These are phyloP conservation scores for Pinus taeda DNA, from an alignment of 75 land plant species.

Conservation along the genomic window DNA sequence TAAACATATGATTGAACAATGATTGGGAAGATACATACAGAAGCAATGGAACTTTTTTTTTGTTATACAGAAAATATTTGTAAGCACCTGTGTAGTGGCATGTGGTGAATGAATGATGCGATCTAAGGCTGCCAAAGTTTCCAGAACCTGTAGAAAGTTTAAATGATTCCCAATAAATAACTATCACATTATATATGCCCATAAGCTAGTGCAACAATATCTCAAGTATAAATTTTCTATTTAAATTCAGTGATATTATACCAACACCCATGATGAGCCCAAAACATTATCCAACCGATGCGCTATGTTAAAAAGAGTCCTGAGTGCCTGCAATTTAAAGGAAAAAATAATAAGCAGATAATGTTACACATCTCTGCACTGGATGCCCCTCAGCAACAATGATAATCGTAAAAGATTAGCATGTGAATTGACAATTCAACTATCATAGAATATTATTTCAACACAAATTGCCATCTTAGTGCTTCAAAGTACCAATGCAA, in stretches of 20 bases:
- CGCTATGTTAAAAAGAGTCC: conserved; percentile 96
- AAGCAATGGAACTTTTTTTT: not conserved
- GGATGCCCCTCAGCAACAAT: too few species aligned
- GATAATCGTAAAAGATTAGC: too few species aligned
- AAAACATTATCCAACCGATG: conserved; percentile 88
- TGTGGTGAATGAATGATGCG: conserved; percentile 94
- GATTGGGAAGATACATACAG: not conserved
- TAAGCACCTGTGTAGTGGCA: conserved; percentile 87
- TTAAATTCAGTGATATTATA: conserved; percentile 26
- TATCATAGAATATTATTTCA: too few species aligned
- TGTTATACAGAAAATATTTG: not conserved
- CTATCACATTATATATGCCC: not conserved
- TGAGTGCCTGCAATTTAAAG: conserved; percentile 58
- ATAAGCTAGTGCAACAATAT: not conserved
- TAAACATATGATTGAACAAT: not conserved
- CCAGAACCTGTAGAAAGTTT: conserved; percentile 65
- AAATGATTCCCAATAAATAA: not conserved
- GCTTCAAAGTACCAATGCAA: not conserved
- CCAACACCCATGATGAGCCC: conserved; percentile 95
- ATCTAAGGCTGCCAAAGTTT: conserved; percentile 88
- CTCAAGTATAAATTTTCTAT: not conserved
- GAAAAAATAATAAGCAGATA: not conserved
- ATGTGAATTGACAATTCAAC: too few species aligned
- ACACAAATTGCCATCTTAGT: not conserved
- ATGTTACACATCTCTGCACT: not conserved